Evolutionary conservation across 1,139 yeast genomes (phyloP), one percentile per base, ranked within the genome.

Genomic region (Suhomyces bribrorum): DNA sequence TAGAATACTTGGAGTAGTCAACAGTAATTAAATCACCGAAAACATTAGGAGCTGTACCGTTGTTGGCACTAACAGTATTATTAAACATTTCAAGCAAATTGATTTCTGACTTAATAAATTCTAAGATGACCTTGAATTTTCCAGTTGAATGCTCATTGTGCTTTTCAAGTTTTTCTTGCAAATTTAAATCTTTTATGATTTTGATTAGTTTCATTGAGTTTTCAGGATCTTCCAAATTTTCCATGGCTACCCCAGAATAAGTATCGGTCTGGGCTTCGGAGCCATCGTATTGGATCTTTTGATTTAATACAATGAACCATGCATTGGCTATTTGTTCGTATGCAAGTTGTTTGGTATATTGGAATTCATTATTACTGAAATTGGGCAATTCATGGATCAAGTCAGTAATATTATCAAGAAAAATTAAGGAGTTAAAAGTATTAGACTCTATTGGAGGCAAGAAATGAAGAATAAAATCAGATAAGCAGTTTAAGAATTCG

Each of bases 311-410:
- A 25, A 82, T 73, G 38, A 77, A 65, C 87, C 96, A 87, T 11
- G 94, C 86, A 43, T 79, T 76, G 24, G 86, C 77, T 15, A 92
- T 66, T 59, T 88, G 95, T 51, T 87, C 95, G 56, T 83, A 81
- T 27, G 95, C 92, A 56, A 83, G 71, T 47, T 71, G 69, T 51
- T 78, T 78, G 50, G 82, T 84, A 56, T 86, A 84, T 59, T 84
- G 88, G 61, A 85, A 86, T 49, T 84, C 83, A 34, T 77, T 70
- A 43, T 82, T 78, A 36, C 79, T 60, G 69, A 94, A 90, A 35
- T 75, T 74, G 11, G 97, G 97, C 43, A 88, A 65, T 41, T 74
- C 75, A 47, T 79, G 80, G 44, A 89, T 71, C 43, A 86, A 63
- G 35, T 67, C 66, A 1, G 95, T 81, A 34, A 88, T 78, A 36